Evolutionary conservation across 805 yeast genomes (phyloP).

Genomic region (Wickerhamomyces alni): DNA sequence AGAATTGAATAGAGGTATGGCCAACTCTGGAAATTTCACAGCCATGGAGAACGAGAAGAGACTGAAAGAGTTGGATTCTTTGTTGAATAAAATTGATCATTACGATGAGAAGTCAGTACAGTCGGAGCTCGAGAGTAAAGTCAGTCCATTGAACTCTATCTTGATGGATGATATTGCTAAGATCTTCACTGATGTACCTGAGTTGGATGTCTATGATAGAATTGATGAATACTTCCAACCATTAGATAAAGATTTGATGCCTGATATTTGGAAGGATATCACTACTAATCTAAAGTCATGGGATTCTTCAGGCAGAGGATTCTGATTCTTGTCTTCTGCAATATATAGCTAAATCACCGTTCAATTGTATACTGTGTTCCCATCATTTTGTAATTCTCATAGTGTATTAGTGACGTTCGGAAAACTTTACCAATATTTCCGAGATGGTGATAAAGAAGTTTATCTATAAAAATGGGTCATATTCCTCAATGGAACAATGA

Average conservation of each 20-base stretch:
- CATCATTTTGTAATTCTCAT: too few relatives aligned
- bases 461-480: too few relatives aligned
- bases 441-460: too few relatives aligned
- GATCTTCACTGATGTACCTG: slow-evolving; percentile 13
- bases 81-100: slow-evolving; percentile 13
- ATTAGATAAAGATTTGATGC: slow-evolving; percentile 12
- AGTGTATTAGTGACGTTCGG: too few relatives aligned
- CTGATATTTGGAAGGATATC: slow-evolving; percentile 18
- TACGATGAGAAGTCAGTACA: too few relatives aligned
- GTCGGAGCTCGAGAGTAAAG: too few relatives aligned
- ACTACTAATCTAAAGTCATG: slow-evolving; percentile 17
- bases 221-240: slow-evolving; percentile 13
- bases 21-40: slow-evolving; percentile 25
- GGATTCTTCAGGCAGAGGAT: slow-evolving; percentile 14
- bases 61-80: slow-evolving; percentile 20
- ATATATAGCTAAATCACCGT: too few relatives aligned
- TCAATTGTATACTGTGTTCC: too few relatives aligned
- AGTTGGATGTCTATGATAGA: slow-evolving; percentile 1
- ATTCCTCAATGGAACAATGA: too few relatives aligned
- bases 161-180: slow-evolving; percentile 16
- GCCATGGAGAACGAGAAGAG: slow-evolving; percentile 26
- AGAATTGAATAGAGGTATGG: slow-evolving; percentile 21
- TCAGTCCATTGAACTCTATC: slow-evolving; percentile 14
- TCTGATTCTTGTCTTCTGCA: background rate
- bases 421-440: too few relatives aligned